phyloP scores from a whole-genome alignment of 805 yeast genomes.

The Kazachstania bromeliacearum region DNA sequence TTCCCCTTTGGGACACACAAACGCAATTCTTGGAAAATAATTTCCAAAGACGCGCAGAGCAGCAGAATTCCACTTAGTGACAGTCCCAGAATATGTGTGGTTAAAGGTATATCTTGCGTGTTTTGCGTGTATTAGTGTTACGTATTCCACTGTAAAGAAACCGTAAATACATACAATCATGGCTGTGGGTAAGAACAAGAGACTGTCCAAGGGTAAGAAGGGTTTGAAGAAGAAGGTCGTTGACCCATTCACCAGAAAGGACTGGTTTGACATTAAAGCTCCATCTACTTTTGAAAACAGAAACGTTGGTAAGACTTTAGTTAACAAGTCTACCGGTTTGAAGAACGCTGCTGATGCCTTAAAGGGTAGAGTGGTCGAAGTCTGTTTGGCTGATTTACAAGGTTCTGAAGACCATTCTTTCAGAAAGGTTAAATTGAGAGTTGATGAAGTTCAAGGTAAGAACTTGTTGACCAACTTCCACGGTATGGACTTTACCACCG shows the following conservation, averaged over 20 bases:
- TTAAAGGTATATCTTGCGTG: no score
- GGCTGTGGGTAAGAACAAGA: constrained; percentile 86
- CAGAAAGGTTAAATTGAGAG: constrained; percentile 95
- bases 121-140: no score
- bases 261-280: constrained; percentile 97
- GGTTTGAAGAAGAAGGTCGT: constrained; percentile 98
- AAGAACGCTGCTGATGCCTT: constrained; percentile 96
- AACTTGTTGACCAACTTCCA: constrained; percentile 98
- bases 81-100: no score
- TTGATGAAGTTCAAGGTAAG: constrained; percentile 98
- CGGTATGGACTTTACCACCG: constrained; percentile 96
- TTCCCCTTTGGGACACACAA: no score
- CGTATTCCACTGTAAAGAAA: no score
- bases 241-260: constrained; percentile 98
- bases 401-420: constrained; percentile 97
- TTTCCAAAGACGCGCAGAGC: no score
- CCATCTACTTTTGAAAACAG: constrained; percentile 97
- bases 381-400: constrained; percentile 92
- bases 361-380: constrained; percentile 95
- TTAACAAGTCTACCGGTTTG: constrained; percentile 96
- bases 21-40: no score
- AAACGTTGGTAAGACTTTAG: constrained; percentile 95
- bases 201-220: constrained; percentile 81
- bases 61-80: no score
- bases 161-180: no score